Base-by-base conservation (phyloP, 2,329 filamentous ascomycete genomes). In the Fusarium foetens region DNA sequence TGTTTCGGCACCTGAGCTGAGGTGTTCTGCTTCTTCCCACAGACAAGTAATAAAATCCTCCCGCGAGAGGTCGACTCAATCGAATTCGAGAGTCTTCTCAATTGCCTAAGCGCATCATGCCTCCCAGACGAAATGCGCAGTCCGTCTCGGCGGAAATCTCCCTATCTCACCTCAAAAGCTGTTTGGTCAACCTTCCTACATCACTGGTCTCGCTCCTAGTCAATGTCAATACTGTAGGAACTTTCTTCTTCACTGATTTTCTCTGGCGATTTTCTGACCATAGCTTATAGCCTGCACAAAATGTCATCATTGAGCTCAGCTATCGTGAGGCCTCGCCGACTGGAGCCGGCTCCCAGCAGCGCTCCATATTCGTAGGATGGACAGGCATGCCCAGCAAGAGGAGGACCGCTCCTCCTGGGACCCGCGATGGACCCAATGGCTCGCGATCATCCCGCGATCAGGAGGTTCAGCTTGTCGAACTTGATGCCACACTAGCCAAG, bases 361-460 rank as follows among this genome's bases (percentile, higher is more conserved):
- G 88, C 77, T 97, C 93, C 52, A 87, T 97, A 76, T 99, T 93
- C 80, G 87, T 97, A 66, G 96, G 96, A 80, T 99, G 96, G 96
- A 98, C 96, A 16, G 96, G 96, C 76, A 97, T 99, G 94, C 93
- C 94, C 73, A 98, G 95, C 85, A 97, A 95, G 86, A 90, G 93
- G 78, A 93, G 91, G 80, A 84, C 93, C 74, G 89, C 91, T 17
- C 89, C 93, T 1, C 87, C 95, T 33, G 90, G 96, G 33, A 88
- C 89, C 63, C 90, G 92, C 74, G 93, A 96, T 78, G 92, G 93
- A 2, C 87, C 94, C 75, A 89, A 84, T 73, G 86, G 88, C 27
- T 84, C 84, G 38, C 86, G 90, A 69, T 86, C 85, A n/a, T 82
- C 83, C 17, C 87, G 91, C 77, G 93, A 96, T 68, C 93, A 94